These are phyloP conservation scores for Arctium minus DNA, from an alignment of 129 eudicot species.

Conservation along the genomic window DNA sequence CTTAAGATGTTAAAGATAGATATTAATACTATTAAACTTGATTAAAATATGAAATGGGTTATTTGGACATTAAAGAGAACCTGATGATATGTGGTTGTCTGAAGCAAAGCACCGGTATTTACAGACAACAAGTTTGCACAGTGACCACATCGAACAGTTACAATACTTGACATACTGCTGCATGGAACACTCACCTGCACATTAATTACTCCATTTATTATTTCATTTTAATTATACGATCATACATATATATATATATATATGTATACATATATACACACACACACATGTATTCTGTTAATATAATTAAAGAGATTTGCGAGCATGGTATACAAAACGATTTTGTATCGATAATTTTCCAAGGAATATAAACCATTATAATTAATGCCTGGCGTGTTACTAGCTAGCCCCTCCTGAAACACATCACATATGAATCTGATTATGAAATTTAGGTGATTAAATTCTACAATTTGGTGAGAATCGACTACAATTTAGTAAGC, in stretches of 20 bases:
- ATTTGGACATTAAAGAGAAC: neutral
- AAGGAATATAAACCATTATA: neutral
- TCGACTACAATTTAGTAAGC: neutral
- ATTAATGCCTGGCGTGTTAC: neutral
- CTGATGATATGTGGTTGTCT: conserved; percentile 37
- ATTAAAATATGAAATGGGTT: neutral
- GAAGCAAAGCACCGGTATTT: conserved; percentile 59
- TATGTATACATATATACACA: too few species aligned
- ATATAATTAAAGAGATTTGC: too few species aligned
- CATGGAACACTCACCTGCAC: conserved; percentile 78
- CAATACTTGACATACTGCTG: conserved; percentile 43
- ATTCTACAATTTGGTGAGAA: neutral
- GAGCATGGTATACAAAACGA: too few species aligned
- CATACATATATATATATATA: neutral
- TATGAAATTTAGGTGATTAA: neutral
- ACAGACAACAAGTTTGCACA: conserved; percentile 66
- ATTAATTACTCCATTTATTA: neutral
- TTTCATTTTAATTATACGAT: neutral
- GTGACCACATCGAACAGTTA: conserved; percentile 83
- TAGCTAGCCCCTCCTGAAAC: neutral
- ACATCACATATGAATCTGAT: neutral
- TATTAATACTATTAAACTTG: neutral
- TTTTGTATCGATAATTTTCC: too few species aligned
- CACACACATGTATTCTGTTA: too few species aligned
- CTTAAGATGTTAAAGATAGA: neutral